Evolutionary conservation across 2,329 filamentous ascomycete species (phyloP).

Genomic region (Waltergamsia citrina): DNA sequence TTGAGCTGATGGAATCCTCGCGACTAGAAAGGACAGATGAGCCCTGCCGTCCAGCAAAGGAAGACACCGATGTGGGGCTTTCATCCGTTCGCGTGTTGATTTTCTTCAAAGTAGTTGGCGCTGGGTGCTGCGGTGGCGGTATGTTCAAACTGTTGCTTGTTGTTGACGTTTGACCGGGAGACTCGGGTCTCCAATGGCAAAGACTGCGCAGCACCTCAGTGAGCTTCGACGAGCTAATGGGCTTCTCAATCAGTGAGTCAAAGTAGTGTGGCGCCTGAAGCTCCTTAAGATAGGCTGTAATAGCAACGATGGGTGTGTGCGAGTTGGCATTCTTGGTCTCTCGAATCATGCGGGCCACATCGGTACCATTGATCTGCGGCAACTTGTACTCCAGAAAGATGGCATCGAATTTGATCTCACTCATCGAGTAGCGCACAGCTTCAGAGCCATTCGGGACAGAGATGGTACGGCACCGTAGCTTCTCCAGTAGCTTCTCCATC

Average conservation of each 20-base stretch:
- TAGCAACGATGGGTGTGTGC: constrained; percentile 89
- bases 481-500: constrained; percentile 97
- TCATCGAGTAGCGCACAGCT: constrained; percentile 86
- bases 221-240: constrained; percentile 84
- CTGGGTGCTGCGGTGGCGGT: constrained; percentile 17
- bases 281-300: constrained; percentile 97
- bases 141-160: constrained; percentile 31
- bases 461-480: constrained; percentile 88
- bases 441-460: constrained; percentile 85
- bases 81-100: constrained; percentile 59
- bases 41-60: constrained; percentile 60
- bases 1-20: constrained; percentile 82
- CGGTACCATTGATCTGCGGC: constrained; percentile 87
- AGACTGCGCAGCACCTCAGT: constrained; percentile 79
- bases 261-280: constrained; percentile 93
- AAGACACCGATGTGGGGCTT: constrained; percentile 75
- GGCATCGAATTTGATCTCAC: constrained; percentile 96
- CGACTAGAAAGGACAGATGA: constrained; percentile 75
- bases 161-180: constrained; percentile 26
- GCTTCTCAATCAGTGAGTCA: constrained; percentile 91
- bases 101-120: constrained; percentile 57
- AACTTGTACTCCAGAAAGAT: constrained; percentile 98
- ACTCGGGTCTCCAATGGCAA: constrained; percentile 86
- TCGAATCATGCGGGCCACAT: constrained; percentile 94
- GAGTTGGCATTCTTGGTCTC: constrained; percentile 94